Percentiles rank a stretch among this genome's conserved stretches.
Conservation (phyloP, 1,284 basidiomycete genomes). For the Psilocybe mexicana region DNA sequence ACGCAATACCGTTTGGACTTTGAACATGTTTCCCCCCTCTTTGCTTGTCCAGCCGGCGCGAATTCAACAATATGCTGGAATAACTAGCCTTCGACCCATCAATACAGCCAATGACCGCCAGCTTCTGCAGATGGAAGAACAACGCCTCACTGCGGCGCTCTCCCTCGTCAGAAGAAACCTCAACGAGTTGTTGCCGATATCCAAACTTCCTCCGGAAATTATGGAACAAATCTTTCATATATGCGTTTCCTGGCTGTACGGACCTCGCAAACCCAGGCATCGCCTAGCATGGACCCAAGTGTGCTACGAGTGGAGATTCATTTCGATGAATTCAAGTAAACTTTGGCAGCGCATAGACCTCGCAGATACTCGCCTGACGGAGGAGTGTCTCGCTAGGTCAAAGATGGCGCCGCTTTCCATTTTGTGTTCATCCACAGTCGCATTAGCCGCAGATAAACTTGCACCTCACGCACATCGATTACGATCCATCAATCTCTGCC, state of each 20-base stretch:
- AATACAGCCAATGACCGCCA: slow-evolving; percentile 4
- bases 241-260: slow-evolving; percentile 36
- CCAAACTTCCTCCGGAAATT: slow-evolving; percentile 35
- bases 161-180: slow-evolving; percentile 26
- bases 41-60: neutral
- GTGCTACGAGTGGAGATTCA: slow-evolving; percentile 34
- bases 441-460: slow-evolving; percentile 27
- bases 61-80: slow-evolving; percentile 1
- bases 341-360: slow-evolving; percentile 40
- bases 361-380: slow-evolving; percentile 29
- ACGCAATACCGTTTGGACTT: neutral
- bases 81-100: slow-evolving; percentile 2
- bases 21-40: slow-evolving; percentile 4
- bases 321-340: slow-evolving; percentile 32
- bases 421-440: slow-evolving; percentile 29
- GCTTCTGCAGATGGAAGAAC: slow-evolving; percentile 26
- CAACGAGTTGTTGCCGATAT: slow-evolving; percentile 29
- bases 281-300: slow-evolving; percentile 39
- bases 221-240: slow-evolving; percentile 37
- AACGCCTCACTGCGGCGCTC: slow-evolving; percentile 25
- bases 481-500: slow-evolving; percentile 33
- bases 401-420: slow-evolving; percentile 33
- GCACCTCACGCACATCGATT: slow-evolving; percentile 29
- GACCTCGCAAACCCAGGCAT: slow-evolving; percentile 26
- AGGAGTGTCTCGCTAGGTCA: slow-evolving; percentile 34